Evolutionary conservation across 2,329 filamentous ascomycete species (phyloP), one percentile per base, ranked within the genome.

Genomic region (Aspergillus ustus): DNA sequence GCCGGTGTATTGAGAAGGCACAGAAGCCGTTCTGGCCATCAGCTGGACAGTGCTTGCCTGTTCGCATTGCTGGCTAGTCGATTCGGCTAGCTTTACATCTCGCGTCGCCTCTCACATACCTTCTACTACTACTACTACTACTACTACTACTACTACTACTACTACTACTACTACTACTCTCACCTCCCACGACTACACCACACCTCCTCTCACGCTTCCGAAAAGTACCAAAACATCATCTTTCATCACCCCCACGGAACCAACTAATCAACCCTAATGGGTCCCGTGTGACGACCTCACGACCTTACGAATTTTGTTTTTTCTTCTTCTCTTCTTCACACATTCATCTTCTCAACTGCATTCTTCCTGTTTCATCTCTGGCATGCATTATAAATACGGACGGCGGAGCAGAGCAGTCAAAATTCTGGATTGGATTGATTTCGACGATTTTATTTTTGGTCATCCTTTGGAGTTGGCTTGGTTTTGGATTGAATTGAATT

Each of bases 1-100:
- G 68, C 54, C 67, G 65, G 52, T 72, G 71, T 61, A 66, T 73
- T 15, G 72, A 73, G 53, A 67, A 70, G 57, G 68, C 68, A 22
- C 57, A 60, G 43, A 71, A 70, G 43, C 61, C 70, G 57, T 67
- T 72, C 31, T 74, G 72, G 70, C 69, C 69, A 20, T 64, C 67
- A 9, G 56, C 62, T 7, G 61, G 53, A 11, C 67, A 67, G 37
- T 70, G 68, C 46, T 58, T 70, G 43, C 64, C 68, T 13, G 62
- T 70, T 53, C 67, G 66, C 34, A 69, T 70, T 40, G 52, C 67
- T 8, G 62, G 63, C 44, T 70, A 53, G 48, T 28, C 22, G 11
- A 25, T 17, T 59, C 9, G 29, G 7, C 20, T 40, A 28, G 34
- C 34, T 11, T 40, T 5, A 17, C 6, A 11, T 13, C 34, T 15